These are phyloP conservation scores for Pulchroboletus neoregius DNA, from an alignment of 1,284 basidiomycete species.

Conservation along the genomic window DNA sequence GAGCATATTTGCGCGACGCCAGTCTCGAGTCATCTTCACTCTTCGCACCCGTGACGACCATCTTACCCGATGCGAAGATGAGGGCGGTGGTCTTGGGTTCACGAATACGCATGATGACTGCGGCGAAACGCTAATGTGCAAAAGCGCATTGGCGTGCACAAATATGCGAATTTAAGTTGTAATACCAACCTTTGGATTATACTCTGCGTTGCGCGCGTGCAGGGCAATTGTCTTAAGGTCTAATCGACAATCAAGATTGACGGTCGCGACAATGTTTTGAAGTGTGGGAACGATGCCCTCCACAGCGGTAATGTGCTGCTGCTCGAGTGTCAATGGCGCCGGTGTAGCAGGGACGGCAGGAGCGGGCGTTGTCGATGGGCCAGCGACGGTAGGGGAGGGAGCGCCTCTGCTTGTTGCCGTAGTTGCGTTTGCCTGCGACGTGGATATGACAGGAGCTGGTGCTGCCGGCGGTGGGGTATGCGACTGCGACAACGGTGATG, in stretches of 20 bases:
- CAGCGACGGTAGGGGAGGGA: slow-evolving; percentile 38
- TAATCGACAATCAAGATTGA: slow-evolving; percentile 95
- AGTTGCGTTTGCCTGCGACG: slow-evolving; percentile 25
- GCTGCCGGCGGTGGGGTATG: slow-evolving; percentile 35
- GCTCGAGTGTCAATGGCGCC: slow-evolving; percentile 73
- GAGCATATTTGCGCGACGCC: slow-evolving; percentile 97
- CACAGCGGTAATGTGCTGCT: slow-evolving; percentile 89
- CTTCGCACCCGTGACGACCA: slow-evolving; percentile 99
- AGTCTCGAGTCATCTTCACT: slow-evolving; percentile 97
- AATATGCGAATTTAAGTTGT: slow-evolving; percentile 37
- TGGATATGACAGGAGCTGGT: slow-evolving; percentile 28
- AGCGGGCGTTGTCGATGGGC: slow-evolving; percentile 50
- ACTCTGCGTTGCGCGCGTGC: slow-evolving; percentile 98
- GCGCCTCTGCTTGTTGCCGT: slow-evolving; percentile 27
- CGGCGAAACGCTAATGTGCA: slow-evolving; percentile 92
- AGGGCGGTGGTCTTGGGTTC: slow-evolving; percentile 99
- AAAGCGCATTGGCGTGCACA: slow-evolving; percentile 60
- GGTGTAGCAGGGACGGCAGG: slow-evolving; percentile 55
- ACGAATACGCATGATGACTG: slow-evolving; percentile 99
- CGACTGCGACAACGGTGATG: slow-evolving; percentile 34
- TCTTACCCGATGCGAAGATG: slow-evolving; percentile 99
- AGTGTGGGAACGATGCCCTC: slow-evolving; percentile 93
- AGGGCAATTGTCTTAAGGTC: slow-evolving; percentile 99
- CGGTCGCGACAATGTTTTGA: slow-evolving; percentile 99
- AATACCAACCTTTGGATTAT: slow-evolving; percentile 97